Conservation (phyloP, 176 grass and related monocot species). For the Secale cereale region DNA sequence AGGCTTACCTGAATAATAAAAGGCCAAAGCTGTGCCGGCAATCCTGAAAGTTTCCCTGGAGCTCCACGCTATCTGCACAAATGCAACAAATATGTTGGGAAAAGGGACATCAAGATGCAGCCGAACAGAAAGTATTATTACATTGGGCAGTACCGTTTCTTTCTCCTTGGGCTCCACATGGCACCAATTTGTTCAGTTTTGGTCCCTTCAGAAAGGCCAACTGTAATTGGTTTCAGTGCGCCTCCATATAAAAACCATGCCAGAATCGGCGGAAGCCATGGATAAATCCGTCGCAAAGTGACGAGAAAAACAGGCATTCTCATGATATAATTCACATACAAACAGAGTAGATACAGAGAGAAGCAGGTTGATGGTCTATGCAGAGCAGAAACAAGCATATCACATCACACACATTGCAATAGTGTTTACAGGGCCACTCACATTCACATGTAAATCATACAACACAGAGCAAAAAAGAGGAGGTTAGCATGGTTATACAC, state of each 20-base stretch:
- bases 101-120: slow-evolving; percentile 14
- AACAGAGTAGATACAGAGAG: neutral
- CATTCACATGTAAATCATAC: neutral
- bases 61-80: slow-evolving; percentile 24
- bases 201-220: neutral
- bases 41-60: slow-evolving; percentile 29
- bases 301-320: neutral
- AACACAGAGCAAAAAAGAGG: neutral
- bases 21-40: slow-evolving; percentile 31
- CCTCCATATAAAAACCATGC: neutral
- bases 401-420: neutral
- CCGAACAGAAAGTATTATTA: neutral
- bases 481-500: neutral
- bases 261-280: neutral
- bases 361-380: neutral
- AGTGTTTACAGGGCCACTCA: neutral
- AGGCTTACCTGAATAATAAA: slow-evolving; percentile 8
- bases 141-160: neutral
- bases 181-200: slow-evolving; percentile 8
- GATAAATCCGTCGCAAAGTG: neutral
- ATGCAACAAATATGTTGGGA: slow-evolving; percentile 26
- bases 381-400: neutral
- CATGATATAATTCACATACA: too few relatives aligned
- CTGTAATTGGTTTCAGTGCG: neutral
- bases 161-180: slow-evolving; percentile 51